Evolutionary conservation across 1,139 yeast genomes (phyloP).

Genomic region (Casaregolazyma suthepensis): DNA sequence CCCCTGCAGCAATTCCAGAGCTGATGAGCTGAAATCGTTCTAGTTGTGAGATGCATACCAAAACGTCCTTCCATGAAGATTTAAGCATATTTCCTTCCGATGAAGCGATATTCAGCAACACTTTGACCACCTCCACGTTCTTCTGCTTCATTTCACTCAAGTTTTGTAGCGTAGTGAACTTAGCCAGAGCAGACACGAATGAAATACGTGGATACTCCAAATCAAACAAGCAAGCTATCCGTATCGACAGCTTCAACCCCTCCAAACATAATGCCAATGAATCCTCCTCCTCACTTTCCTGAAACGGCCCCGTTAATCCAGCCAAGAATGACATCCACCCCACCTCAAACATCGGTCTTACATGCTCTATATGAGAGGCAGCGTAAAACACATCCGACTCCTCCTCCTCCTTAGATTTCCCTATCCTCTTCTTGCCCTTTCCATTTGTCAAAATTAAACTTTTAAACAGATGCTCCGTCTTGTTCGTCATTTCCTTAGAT

Average conservation of each 20-base stretch:
- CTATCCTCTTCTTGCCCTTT: conserved; percentile 22
- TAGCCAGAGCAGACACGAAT: conserved; percentile 83
- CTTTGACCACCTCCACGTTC: conserved; percentile 72
- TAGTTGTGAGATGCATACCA: conserved; percentile 79
- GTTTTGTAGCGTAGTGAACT: conserved; percentile 75
- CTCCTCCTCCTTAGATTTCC: conserved; percentile 25
- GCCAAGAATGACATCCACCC: conserved; percentile 97
- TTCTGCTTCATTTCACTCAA: conserved; percentile 72
- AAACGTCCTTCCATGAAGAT: conserved; percentile 76
- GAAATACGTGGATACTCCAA: conserved; percentile 81
- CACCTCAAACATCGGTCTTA: conserved; percentile 86
- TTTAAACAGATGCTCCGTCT: conserved; percentile 81
- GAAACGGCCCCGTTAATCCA: conserved; percentile 88
- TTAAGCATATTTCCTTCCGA: conserved; percentile 69
- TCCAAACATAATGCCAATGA: conserved; percentile 69
- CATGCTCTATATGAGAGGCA: conserved; percentile 83
- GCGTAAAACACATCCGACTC: conserved; percentile 38
- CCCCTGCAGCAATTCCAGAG: conserved; percentile 78
- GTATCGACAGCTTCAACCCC: conserved; percentile 76
- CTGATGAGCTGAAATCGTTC: conserved; percentile 86
- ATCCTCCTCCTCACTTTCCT: conserved; percentile 76
- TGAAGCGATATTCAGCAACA: conserved; percentile 70
- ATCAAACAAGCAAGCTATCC: conserved; percentile 79
- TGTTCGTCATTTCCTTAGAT: conserved; percentile 82
- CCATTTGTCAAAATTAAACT: conserved; percentile 51